Percentiles rank a stretch among this genome's conserved stretches.
phyloP scores from a whole-genome alignment of 2,329 filamentous ascomycete species.

The Fusarium torreyae region DNA sequence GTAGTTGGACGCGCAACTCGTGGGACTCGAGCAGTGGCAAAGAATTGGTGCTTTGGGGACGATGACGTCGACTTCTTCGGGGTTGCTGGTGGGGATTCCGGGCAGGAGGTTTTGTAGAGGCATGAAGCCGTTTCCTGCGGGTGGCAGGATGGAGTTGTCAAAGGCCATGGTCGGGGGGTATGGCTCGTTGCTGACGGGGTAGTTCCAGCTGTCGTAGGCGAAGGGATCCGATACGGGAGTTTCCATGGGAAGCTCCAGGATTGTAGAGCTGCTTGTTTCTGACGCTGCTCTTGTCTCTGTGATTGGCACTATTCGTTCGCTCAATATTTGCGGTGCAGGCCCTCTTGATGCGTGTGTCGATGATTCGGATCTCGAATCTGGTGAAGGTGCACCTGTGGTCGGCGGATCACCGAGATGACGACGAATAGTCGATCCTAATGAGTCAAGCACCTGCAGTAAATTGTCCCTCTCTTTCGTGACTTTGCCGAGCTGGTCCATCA shows the following conservation, averaged over 20 bases:
- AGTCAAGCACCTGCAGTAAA: slow-evolving; percentile 32
- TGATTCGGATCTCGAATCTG: slow-evolving; percentile 6
- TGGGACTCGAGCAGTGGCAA: slow-evolving; percentile 32
- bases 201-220: slow-evolving; percentile 27
- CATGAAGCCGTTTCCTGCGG: slow-evolving; percentile 7
- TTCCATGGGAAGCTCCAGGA: slow-evolving; percentile 24
- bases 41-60: slow-evolving; percentile 4
- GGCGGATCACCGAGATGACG: slow-evolving; percentile 34
- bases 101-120: slow-evolving; percentile 8
- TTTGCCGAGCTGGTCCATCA: slow-evolving; percentile 48
- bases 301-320: slow-evolving; percentile 4
- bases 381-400: neutral
- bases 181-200: neutral
- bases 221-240: slow-evolving; percentile 6
- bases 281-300: neutral
- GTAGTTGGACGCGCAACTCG: slow-evolving; percentile 2
- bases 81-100: neutral
- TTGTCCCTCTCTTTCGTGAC: slow-evolving; percentile 48
- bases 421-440: slow-evolving; percentile 34
- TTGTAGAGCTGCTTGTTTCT: slow-evolving; percentile 22
- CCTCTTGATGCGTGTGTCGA: neutral
- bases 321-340: too few species aligned
- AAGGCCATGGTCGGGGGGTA: slow-evolving; percentile 27
- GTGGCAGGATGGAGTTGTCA: slow-evolving; percentile 16
- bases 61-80: slow-evolving; percentile 26